Percentiles rank a stretch among this genome's conserved stretches.
phyloP scores from a whole-genome alignment of 2,329 filamentous ascomycete species.

The Pseudogymnoascus pannorum region DNA sequence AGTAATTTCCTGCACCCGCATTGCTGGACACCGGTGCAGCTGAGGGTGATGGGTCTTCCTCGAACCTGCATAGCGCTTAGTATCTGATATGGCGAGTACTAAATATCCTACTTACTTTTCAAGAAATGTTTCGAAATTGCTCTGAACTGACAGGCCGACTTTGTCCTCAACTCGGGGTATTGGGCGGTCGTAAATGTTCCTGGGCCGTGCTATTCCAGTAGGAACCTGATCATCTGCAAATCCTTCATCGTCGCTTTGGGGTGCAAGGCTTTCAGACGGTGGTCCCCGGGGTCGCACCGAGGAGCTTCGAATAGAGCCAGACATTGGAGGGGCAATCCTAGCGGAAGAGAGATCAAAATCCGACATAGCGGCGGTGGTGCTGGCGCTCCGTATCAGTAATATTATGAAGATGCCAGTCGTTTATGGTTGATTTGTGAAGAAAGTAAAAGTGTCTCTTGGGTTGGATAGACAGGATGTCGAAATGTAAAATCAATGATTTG shows the following conservation, averaged over 20 bases:
- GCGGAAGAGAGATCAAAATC: constrained; percentile 41
- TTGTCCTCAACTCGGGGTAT: constrained; percentile 70
- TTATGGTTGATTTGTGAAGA: constrained; percentile 11
- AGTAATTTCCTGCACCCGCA: constrained; percentile 70
- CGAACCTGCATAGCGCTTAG: constrained; percentile 41
- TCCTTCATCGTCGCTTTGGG: constrained; percentile 55
- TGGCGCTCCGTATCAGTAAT: constrained; percentile 24
- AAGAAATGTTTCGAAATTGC: constrained; percentile 72
- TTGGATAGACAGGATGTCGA: constrained; percentile 14
- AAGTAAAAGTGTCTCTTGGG: constrained; percentile 15
- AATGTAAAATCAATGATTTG: constrained; percentile 13
- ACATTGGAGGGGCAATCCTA: constrained; percentile 41
- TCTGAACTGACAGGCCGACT: constrained; percentile 66
- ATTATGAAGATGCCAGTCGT: constrained; percentile 21
- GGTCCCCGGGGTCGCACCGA: constrained; percentile 34
- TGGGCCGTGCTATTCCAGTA: constrained; percentile 39
- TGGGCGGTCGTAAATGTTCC: constrained; percentile 38
- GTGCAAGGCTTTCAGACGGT: constrained; percentile 55
- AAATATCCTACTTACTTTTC: constrained; percentile 50
- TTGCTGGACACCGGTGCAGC: constrained; percentile 56
- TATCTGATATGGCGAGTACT: neutral
- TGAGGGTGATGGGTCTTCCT: constrained; percentile 60
- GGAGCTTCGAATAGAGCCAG: constrained; percentile 20
- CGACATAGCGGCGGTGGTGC: constrained; percentile 50
- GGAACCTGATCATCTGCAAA: constrained; percentile 60